A percentile compares a stretch with the other conserved stretches of the same genome.
Evolutionary conservation across 371 early-diverging fungal genomes (phyloP).

Genomic region (Actinomucor elegans): DNA sequence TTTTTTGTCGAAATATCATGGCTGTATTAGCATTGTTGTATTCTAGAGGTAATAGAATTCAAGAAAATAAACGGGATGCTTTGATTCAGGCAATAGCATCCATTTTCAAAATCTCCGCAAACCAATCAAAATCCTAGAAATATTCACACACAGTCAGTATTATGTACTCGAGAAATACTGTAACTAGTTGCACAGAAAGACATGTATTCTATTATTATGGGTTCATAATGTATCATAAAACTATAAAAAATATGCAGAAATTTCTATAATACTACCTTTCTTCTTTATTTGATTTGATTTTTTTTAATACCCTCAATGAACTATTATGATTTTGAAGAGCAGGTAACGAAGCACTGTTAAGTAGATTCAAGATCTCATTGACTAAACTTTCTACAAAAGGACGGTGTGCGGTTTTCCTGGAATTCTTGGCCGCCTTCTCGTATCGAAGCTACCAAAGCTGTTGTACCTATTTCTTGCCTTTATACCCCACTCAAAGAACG

Average conservation of each 20-base stretch:
- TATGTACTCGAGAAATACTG: neutral
- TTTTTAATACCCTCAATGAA: conserved; percentile 61
- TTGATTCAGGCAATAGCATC: too few species aligned
- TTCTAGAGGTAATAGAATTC: too few species aligned
- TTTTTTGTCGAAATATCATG: too few species aligned
- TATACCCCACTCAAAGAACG: conserved; percentile 98
- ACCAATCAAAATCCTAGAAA: too few species aligned
- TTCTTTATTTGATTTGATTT: too few species aligned
- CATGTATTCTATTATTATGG: neutral
- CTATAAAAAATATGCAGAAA: too few species aligned
- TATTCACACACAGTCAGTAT: neutral
- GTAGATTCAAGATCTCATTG: neutral
- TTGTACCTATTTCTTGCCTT: conserved; percentile 95
- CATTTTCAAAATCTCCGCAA: too few species aligned
- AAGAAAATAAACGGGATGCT: too few species aligned
- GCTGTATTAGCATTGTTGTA: too few species aligned
- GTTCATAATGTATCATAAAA: too few species aligned
- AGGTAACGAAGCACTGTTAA: conserved; percentile 34
- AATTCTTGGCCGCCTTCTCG: conserved; percentile 97
- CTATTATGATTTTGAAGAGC: conserved; percentile 87
- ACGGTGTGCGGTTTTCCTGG: conserved; percentile 98
- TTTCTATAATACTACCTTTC: too few species aligned
- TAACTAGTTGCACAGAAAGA: neutral
- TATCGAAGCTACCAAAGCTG: conserved; percentile 90
- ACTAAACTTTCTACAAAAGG: too few species aligned